A percentile compares a stretch with the other conserved stretches of the same genome.
phyloP scores from a whole-genome alignment of 2,329 filamentous ascomycete genomes.

The Colletotrichum trifolii region DNA sequence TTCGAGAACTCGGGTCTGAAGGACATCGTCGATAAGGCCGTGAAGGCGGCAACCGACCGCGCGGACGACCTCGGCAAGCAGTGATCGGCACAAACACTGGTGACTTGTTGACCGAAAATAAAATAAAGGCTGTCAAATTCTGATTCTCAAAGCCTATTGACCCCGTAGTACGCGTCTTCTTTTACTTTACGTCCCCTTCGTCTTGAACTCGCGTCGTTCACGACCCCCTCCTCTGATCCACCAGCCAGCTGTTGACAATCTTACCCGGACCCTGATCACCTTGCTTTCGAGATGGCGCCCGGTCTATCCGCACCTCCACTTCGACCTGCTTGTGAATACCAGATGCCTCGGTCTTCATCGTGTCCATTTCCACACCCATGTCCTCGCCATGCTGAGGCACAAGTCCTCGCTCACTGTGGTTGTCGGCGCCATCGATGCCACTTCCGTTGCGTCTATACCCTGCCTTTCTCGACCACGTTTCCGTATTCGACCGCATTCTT shows the following conservation, averaged over 20 bases:
- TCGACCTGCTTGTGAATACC: not conserved
- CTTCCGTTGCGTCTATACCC: not conserved
- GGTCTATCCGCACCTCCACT: not conserved
- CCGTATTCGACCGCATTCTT: not conserved
- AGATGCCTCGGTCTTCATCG: not conserved
- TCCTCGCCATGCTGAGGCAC: not conserved
- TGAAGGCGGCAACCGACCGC: constrained; percentile 57
- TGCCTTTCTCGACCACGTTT: not conserved
- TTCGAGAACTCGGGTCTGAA: constrained; percentile 57
- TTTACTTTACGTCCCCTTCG: too few relatives aligned
- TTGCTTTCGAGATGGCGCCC: not conserved
- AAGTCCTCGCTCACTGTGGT: not conserved
- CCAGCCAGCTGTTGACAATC: too few relatives aligned
- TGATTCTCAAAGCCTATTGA: too few relatives aligned
- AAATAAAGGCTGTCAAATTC: too few relatives aligned
- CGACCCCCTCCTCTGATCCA: too few relatives aligned
- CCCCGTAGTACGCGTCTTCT: too few relatives aligned
- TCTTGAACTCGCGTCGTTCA: too few relatives aligned
- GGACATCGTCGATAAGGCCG: constrained; percentile 56
- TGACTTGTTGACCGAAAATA: too few relatives aligned
- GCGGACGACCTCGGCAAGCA: constrained; percentile 49
- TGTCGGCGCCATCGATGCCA: not conserved
- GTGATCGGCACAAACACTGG: not conserved
- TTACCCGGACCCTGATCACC: too few relatives aligned
- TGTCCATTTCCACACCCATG: not conserved